Conservation (phyloP, 2,329 filamentous ascomycete genomes). For the Ustulina deusta region DNA sequence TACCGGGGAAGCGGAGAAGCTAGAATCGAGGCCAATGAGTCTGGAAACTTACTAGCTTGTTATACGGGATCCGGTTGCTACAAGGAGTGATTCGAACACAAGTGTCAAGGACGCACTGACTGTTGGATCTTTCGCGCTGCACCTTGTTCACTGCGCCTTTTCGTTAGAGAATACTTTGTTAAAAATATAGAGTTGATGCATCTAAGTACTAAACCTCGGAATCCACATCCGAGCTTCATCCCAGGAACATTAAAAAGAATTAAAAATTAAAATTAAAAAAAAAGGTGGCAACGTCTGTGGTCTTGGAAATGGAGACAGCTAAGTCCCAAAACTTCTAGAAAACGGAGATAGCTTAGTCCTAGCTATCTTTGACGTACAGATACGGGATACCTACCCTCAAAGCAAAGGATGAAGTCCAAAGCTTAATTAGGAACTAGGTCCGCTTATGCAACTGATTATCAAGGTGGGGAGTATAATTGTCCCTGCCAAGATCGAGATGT, state of each 20-base stretch:
- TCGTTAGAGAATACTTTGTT: no score
- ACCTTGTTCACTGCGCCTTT: no score
- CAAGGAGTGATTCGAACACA: neutral
- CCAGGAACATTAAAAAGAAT: no score
- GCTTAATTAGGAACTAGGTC: no score
- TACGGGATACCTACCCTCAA: no score
- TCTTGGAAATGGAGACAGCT: neutral
- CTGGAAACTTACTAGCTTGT: neutral
- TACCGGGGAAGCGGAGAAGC: neutral
- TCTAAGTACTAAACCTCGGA: no score
- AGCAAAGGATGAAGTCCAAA: neutral
- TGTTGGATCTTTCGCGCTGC: no score
- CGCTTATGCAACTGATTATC: neutral
- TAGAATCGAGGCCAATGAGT: neutral
- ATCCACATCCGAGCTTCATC: no score
- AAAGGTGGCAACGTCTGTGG: neutral
- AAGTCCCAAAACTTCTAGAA: neutral
- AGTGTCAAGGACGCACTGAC: neutral
- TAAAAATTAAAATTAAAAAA: neutral
- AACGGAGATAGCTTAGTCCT: constrained; percentile 8
- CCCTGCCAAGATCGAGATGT: constrained; percentile 5
- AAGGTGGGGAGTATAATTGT: constrained; percentile 2
- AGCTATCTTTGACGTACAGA: neutral
- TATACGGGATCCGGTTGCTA: neutral
- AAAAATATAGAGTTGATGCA: no score